Conservation (phyloP, 140 eudicot genomes). For the Stevia rebaudiana region DNA sequence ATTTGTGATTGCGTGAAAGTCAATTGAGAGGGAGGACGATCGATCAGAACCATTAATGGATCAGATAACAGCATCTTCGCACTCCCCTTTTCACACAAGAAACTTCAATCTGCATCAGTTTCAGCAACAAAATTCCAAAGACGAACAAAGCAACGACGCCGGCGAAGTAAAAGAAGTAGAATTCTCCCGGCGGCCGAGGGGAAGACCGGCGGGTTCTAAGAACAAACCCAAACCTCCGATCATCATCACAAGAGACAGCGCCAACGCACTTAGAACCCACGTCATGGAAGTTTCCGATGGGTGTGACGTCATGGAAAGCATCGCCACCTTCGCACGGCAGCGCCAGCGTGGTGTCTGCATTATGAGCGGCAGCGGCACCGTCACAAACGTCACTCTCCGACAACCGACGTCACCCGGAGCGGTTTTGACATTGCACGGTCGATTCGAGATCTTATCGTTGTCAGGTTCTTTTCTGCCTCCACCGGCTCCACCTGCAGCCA, state of each 20-base stretch:
- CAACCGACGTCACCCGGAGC: constrained; percentile 67
- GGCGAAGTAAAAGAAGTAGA: too few species aligned
- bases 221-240: constrained; percentile 78
- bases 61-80: constrained; percentile 38
- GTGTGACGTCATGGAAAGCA: constrained; percentile 62
- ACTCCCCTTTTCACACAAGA: constrained; percentile 61
- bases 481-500: constrained; percentile 74
- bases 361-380: constrained; percentile 65
- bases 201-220: constrained; percentile 77
- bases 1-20: too few species aligned
- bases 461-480: constrained; percentile 76
- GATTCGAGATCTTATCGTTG: constrained; percentile 69
- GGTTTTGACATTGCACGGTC: constrained; percentile 55
- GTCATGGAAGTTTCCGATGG: constrained; percentile 78
- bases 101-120: constrained; percentile 60
- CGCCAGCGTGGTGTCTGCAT: constrained; percentile 74
- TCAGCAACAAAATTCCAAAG: constrained; percentile 60
- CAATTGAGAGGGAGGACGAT: too few species aligned
- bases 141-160: constrained; percentile 62
- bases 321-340: constrained; percentile 57
- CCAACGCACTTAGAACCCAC: constrained; percentile 74
- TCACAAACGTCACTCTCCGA: constrained; percentile 61
- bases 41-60: constrained; percentile 33
- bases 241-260: constrained; percentile 67
- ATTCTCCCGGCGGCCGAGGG: constrained; percentile 65